Conservation (phyloP, 306 rosid species). For the Pachyrhizus erosus region DNA sequence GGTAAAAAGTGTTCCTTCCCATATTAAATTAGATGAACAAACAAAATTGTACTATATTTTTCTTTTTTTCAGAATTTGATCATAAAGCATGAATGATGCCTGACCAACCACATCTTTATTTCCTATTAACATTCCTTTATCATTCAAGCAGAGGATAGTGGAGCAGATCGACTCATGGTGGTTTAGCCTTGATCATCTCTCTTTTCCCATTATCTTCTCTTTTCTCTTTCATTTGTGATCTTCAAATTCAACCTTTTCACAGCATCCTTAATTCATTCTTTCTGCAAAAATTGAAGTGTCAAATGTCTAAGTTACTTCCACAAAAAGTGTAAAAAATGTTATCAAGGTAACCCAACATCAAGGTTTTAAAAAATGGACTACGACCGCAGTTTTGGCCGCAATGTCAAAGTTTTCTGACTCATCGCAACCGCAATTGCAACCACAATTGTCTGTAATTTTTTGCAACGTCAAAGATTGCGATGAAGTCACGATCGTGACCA, state of each 20-base stretch:
- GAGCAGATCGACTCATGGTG: slow-evolving; percentile 57
- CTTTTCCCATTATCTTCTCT: slow-evolving; percentile 11
- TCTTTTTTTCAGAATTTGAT: slow-evolving; percentile 9
- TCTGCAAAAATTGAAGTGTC: slow-evolving; percentile 50
- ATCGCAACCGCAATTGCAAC: background rate
- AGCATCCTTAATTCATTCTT: slow-evolving; percentile 49
- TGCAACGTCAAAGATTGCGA: background rate
- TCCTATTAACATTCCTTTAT: slow-evolving; percentile 38
- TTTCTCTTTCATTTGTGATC: slow-evolving; percentile 35
- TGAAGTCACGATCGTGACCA: background rate
- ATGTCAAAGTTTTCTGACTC: background rate
- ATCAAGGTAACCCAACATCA: background rate
- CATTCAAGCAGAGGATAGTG: slow-evolving; percentile 46
- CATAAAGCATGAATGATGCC: slow-evolving; percentile 38
- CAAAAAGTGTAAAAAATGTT: background rate
- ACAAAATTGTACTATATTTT: slow-evolving; percentile 47
- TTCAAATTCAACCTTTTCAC: slow-evolving; percentile 26
- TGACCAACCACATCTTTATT: slow-evolving; percentile 15
- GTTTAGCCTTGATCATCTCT: slow-evolving; percentile 40
- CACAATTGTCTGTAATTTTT: background rate
- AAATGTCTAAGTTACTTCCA: slow-evolving; percentile 24
- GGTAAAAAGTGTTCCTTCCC: slow-evolving; percentile 38
- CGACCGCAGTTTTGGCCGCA: background rate
- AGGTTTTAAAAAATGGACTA: background rate
- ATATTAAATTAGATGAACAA: slow-evolving; percentile 42